Conservation (phyloP, 441 rosid genomes). For the Corymbia citriodora region DNA sequence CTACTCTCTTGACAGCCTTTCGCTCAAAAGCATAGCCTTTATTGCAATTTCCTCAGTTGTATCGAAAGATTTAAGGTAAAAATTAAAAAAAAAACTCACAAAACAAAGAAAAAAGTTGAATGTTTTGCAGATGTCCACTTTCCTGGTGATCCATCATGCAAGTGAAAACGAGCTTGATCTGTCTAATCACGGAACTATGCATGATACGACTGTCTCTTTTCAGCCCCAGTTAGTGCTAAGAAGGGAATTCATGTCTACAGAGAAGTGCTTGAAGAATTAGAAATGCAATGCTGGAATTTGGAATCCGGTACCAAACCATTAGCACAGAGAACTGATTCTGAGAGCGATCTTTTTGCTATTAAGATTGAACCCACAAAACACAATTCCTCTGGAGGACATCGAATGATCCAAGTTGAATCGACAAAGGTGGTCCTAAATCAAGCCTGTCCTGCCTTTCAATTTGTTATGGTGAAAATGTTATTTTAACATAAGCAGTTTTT, state of each 20-base stretch:
- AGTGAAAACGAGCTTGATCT: not conserved
- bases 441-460: not conserved
- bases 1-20: too few species aligned
- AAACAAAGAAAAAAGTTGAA: not conserved
- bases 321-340: not conserved
- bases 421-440: not conserved
- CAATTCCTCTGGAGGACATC: not conserved
- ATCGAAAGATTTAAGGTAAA: not conserved
- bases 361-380: not conserved
- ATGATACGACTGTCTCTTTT: not conserved
- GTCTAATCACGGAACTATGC: not conserved
- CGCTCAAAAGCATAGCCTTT: not conserved
- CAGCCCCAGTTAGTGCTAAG: not conserved
- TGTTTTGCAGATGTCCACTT: not conserved
- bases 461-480: not conserved
- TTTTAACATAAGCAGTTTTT: not conserved
- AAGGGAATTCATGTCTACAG: not conserved
- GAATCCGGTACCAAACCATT: not conserved
- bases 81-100: not conserved
- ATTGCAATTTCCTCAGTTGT: not conserved
- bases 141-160: not conserved
- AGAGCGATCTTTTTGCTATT: not conserved
- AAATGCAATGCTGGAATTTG: not conserved
- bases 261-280: not conserved
- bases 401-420: not conserved